These are phyloP conservation scores for Rauvolfia tetraphylla DNA, from an alignment of 257 asterid genomes.

Conservation along the genomic window DNA sequence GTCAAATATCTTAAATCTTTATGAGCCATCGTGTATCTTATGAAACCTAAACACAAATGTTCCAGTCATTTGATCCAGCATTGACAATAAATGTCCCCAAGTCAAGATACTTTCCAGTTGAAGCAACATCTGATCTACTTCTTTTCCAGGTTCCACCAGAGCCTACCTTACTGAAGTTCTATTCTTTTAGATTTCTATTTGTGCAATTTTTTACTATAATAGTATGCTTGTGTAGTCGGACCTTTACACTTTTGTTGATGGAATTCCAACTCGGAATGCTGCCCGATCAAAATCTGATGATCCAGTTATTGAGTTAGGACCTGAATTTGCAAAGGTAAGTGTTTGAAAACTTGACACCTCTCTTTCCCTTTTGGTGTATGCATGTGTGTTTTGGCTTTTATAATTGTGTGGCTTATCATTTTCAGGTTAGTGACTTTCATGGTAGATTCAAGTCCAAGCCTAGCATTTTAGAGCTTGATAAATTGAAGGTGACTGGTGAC, in stretches of 20 bases:
- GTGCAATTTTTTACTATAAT: conserved; percentile 12
- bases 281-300: conserved; percentile 62
- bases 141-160: conserved; percentile 60
- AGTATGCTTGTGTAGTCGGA: conserved; percentile 58
- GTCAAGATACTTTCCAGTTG: conserved; percentile 73
- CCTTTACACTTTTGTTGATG: conserved; percentile 57
- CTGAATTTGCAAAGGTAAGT: conserved; percentile 59
- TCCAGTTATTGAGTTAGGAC: conserved; percentile 76
- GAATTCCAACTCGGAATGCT: conserved; percentile 54
- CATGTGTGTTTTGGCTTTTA: conserved; percentile 12
- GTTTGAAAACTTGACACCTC: conserved; percentile 17
- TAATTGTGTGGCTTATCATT: conserved; percentile 14
- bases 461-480: conserved; percentile 68
- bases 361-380: conserved; percentile 4
- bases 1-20: not conserved
- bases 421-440: conserved; percentile 59
- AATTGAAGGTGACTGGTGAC: conserved; percentile 79
- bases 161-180: not conserved
- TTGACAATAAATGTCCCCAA: conserved; percentile 60
- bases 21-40: conserved; percentile 7
- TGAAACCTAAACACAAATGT: conserved; percentile 15
- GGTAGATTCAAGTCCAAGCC: conserved; percentile 81
- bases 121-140: conserved; percentile 69
- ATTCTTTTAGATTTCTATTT: conserved; percentile 5
- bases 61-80: conserved; percentile 62